phyloP scores from a whole-genome alignment of 192 early-diverging fungal genomes.

The Mycoemilia scoparia region DNA sequence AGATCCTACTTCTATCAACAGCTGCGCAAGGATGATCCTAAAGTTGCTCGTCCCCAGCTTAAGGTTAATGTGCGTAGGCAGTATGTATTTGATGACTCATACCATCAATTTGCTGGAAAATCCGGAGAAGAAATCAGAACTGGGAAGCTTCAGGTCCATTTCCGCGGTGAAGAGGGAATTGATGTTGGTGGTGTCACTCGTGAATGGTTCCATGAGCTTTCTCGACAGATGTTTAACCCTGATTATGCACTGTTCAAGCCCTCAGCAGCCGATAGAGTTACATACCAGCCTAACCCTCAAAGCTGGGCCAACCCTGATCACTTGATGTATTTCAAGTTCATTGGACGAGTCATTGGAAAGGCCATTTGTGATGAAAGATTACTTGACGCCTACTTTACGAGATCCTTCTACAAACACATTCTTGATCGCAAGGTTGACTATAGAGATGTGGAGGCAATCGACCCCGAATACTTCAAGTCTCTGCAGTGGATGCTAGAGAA shows the following conservation, averaged over 20 bases:
- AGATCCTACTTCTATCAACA: slow-evolving; percentile 93
- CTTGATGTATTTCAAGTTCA: slow-evolving; percentile 90
- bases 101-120: slow-evolving; percentile 76
- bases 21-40: slow-evolving; percentile 62
- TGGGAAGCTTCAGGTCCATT: slow-evolving; percentile 80
- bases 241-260: slow-evolving; percentile 96
- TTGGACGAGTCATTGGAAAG: slow-evolving; percentile 95
- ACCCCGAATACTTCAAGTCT: slow-evolving; percentile 91
- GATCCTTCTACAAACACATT: slow-evolving; percentile 98
- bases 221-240: slow-evolving; percentile 95
- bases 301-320: slow-evolving; percentile 88
- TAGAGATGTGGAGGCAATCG: slow-evolving; percentile 94
- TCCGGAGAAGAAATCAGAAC: slow-evolving; percentile 86
- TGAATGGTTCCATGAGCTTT: slow-evolving; percentile 96
- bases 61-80: slow-evolving; percentile 81
- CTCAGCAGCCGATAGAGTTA: slow-evolving; percentile 85
- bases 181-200: slow-evolving; percentile 95
- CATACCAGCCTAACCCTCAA: slow-evolving; percentile 92
- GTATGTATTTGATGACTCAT: slow-evolving; percentile 94
- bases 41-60: slow-evolving; percentile 37
- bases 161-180: slow-evolving; percentile 92
- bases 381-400: slow-evolving; percentile 91
- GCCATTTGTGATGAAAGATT: slow-evolving; percentile 94
- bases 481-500: slow-evolving; percentile 96
- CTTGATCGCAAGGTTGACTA: slow-evolving; percentile 83